These are phyloP conservation scores for Coprinopsis marcescibilis DNA, from an alignment of 768 basidiomycete genomes.

Conservation along the genomic window DNA sequence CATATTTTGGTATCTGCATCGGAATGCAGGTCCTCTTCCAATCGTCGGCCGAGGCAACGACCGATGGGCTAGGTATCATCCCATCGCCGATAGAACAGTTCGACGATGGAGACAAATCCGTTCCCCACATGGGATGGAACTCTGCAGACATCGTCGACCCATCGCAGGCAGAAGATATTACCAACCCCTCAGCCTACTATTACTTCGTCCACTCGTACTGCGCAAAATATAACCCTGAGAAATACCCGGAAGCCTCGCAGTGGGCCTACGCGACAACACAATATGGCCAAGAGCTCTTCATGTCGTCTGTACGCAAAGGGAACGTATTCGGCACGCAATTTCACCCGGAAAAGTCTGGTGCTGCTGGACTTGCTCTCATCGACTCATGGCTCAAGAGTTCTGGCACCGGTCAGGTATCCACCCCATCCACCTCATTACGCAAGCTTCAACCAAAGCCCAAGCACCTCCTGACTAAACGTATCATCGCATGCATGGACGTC, in stretches of 20 bases:
- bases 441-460: constrained; percentile 35
- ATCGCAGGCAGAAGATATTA: constrained; percentile 36
- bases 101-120: constrained; percentile 66
- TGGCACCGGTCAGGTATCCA: constrained; percentile 30
- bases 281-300: constrained; percentile 90
- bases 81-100: constrained; percentile 79
- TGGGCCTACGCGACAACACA: constrained; percentile 88
- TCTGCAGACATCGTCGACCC: constrained; percentile 53
- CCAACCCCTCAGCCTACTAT: constrained; percentile 61
- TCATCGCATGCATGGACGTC: constrained; percentile 97
- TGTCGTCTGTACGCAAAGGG: constrained; percentile 74
- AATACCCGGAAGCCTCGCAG: constrained; percentile 48
- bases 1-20: constrained; percentile 98
- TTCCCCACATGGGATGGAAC: constrained; percentile 99
- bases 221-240: constrained; percentile 62
- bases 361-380: constrained; percentile 76
- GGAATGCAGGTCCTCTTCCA: constrained; percentile 96
- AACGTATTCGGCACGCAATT: constrained; percentile 94
- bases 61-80: constrained; percentile 77
- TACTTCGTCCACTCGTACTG: constrained; percentile 98
- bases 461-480: constrained; percentile 84
- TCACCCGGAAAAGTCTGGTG: constrained; percentile 96
- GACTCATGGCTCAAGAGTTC: constrained; percentile 71
- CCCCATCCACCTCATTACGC: constrained; percentile 27
- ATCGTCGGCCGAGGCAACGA: constrained; percentile 75